A percentile compares a stretch with the other conserved stretches of the same genome.
phyloP scores from a whole-genome alignment of 2,329 filamentous ascomycete genomes.

The Diaporthe batatas region DNA sequence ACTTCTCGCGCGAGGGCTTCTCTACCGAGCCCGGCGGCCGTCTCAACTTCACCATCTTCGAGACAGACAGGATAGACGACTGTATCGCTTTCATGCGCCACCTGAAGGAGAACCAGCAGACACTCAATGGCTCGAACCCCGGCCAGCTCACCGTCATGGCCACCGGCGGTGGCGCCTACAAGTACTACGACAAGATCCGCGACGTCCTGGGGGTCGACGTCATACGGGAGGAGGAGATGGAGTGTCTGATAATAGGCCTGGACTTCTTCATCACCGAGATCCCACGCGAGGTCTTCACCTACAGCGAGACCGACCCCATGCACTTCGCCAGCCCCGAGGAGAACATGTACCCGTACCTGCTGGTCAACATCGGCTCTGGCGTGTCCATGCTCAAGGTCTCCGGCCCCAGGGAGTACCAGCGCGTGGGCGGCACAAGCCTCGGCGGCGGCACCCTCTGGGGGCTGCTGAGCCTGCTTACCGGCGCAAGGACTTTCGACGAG shows the following conservation, averaged over 20 bases:
- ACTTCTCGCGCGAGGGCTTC: slow-evolving; percentile 90
- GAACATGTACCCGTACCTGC: slow-evolving; percentile 91
- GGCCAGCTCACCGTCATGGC: slow-evolving; percentile 91
- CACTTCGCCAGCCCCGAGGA: slow-evolving; percentile 85
- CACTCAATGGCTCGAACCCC: slow-evolving; percentile 78
- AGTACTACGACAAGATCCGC: slow-evolving; percentile 93
- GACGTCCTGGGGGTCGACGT: slow-evolving; percentile 89
- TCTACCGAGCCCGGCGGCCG: slow-evolving; percentile 86
- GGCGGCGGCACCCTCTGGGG: slow-evolving; percentile 99
- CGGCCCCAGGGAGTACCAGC: slow-evolving; percentile 85
- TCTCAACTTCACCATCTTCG: slow-evolving; percentile 95
- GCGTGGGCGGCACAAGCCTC: slow-evolving; percentile 93
- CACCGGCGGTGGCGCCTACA: slow-evolving; percentile 94
- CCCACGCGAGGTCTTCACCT: slow-evolving; percentile 95
- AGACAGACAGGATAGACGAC: slow-evolving; percentile 93
- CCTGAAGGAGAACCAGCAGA: slow-evolving; percentile 84
- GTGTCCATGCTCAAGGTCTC: slow-evolving; percentile 98
- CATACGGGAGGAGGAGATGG: slow-evolving; percentile 96
- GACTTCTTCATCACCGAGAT: slow-evolving; percentile 99
- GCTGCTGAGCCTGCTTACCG: slow-evolving; percentile 88
- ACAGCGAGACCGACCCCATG: slow-evolving; percentile 92
- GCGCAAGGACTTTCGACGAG: slow-evolving; percentile 95
- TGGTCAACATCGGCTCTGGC: slow-evolving; percentile 98
- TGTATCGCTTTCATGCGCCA: slow-evolving; percentile 93
- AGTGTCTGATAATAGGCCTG: slow-evolving; percentile 94